phyloP scores from a whole-genome alignment of 805 yeast genomes.

The Phaffomyces antillensis region DNA sequence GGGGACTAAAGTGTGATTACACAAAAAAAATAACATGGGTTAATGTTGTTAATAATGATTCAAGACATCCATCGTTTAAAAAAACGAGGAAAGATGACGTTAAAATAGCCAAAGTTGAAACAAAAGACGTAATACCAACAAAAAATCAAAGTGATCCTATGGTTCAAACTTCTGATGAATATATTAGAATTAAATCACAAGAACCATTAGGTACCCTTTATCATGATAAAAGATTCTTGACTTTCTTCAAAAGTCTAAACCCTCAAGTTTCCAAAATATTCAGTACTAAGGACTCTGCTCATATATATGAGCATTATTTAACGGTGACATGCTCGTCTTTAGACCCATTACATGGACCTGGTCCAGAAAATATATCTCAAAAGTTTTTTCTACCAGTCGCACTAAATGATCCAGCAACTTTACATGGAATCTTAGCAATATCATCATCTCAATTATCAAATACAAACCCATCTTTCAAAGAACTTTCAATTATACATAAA shows the following conservation, averaged over 20 bases:
- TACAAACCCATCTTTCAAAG: constrained; percentile 6
- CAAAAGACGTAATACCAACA: not conserved
- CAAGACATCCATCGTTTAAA: constrained; percentile 12
- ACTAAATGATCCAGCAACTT: constrained; percentile 8
- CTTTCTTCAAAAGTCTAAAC: not conserved
- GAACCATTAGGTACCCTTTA: not conserved
- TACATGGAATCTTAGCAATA: constrained; percentile 10
- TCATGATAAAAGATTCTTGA: not conserved
- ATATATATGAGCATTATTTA: constrained; percentile 7
- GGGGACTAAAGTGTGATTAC: constrained; percentile 7
- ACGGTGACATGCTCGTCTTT: constrained; percentile 8
- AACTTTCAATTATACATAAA: constrained; percentile 7
- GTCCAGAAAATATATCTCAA: constrained; percentile 11
- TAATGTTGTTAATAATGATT: constrained; percentile 4
- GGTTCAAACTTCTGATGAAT: constrained; percentile 3
- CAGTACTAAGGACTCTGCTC: constrained; percentile 2
- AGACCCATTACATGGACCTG: constrained; percentile 11
- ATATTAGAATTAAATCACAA: constrained; percentile 2
- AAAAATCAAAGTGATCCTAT: constrained; percentile 1
- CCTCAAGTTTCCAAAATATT: constrained; percentile 1
- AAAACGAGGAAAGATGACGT: not conserved
- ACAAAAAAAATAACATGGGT: constrained; percentile 8
- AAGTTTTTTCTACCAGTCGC: constrained; percentile 12
- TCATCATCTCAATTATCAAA: constrained; percentile 10
- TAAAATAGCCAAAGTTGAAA: not conserved